Conservation (phyloP, 176 grass and related monocot genomes). For the Bonia amplexicaulis region DNA sequence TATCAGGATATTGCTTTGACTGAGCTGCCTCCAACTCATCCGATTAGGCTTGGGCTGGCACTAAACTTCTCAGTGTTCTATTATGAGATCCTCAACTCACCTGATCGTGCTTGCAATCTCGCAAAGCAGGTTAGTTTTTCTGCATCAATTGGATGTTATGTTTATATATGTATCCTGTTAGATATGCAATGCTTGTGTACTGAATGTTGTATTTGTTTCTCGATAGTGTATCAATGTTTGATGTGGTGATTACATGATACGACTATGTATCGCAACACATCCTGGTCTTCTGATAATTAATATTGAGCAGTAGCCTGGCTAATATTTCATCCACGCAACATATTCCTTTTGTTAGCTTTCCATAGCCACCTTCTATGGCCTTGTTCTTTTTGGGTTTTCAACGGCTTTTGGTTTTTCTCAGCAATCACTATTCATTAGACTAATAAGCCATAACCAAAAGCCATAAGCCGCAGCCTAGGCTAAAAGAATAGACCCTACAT, state of each 20-base stretch:
- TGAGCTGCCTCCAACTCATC: constrained; percentile 67
- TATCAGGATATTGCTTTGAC: constrained; percentile 72
- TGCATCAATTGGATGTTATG: neutral
- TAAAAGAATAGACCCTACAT: neutral
- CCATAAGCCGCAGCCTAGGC: no score
- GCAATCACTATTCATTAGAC: no score
- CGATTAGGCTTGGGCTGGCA: constrained; percentile 69
- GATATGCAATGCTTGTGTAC: neutral
- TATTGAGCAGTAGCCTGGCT: neutral
- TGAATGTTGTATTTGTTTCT: neutral
- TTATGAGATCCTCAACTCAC: constrained; percentile 87
- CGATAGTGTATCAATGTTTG: neutral
- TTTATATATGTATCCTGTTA: neutral
- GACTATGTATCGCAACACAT: neutral
- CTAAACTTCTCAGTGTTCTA: constrained; percentile 90
- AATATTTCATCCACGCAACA: neutral
- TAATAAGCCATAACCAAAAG: no score
- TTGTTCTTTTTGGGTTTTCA: no score
- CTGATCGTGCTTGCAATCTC: constrained; percentile 70
- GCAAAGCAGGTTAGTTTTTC: constrained; percentile 69
- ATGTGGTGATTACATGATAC: neutral
- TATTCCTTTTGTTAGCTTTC: neutral
- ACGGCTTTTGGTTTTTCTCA: no score
- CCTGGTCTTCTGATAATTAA: neutral
- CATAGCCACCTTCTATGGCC: neutral